Base-by-base conservation (phyloP, 495 filamentous ascomycete genomes). In the Halenospora varia region DNA sequence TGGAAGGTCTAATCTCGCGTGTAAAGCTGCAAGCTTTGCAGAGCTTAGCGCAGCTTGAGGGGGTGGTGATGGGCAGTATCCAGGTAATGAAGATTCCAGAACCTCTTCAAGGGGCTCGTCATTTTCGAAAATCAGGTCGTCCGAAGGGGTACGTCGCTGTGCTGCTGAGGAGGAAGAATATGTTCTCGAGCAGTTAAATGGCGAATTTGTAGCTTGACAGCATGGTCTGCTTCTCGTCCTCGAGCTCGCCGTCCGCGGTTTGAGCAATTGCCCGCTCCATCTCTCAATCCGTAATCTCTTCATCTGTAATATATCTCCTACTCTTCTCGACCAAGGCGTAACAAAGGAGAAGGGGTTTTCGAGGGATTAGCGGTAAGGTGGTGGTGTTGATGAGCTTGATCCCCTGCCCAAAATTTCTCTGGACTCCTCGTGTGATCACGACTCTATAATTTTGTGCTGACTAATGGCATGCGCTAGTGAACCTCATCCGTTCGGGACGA, bases 11-110 rank as follows among this genome's bases (percentile, higher is more conserved):
- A 98, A 86, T 66, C 94, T 92, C 66, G 92, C 88, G 73, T 96
- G 92, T 26, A 98, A 85, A 55, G 94, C 91, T 60, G 92, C 84
- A 66, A 98, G 88, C 76, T 96, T 96, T 55, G 93, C 86, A 52
- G 94, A 97, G 57, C 74, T 66, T 53, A 77, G 70, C n/a, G 92
- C 87, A 60, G 76, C 77, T 62, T 81, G 75, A 56, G 86, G 82
- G 55, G 78, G 81, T 61, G 87, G 91, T 66, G 88, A 92, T 57
- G 88, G 82, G 29, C 48, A 60, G 13, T 26, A 15, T 55, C 15
- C 25, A 15, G 44, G 53, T 10, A 48, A 11, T 1, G 4, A 11
- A 11, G 53, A 18, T 11, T 20, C 11, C 29, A 19, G 2, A 19
- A 11, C 13, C 22, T 39, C 40, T 51, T 44, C 53, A 26, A 63